Evolutionary conservation across 768 basidiomycete species (phyloP).

Genomic region (Pilatotrama ljubarskyi): DNA sequence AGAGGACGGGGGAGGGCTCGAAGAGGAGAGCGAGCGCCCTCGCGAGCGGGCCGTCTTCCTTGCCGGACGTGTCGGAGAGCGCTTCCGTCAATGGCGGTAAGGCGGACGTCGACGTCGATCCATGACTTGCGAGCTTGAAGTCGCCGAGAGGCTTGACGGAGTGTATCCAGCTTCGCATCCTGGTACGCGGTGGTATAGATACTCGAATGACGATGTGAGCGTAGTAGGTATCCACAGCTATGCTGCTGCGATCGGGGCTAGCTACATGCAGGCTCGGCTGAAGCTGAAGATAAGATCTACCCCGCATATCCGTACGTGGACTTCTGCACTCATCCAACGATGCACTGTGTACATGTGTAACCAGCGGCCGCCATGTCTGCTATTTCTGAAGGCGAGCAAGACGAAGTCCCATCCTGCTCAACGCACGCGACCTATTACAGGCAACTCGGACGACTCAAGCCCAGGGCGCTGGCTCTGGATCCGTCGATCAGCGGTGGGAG

Average conservation of each 20-base stretch:
- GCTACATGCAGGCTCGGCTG: no score
- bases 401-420: no score
- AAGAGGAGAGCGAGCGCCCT: slow-evolving; percentile 49
- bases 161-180: slow-evolving; percentile 21
- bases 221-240: no score
- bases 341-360: no score
- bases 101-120: not conserved
- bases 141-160: slow-evolving; percentile 19
- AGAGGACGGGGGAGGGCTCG: slow-evolving; percentile 66
- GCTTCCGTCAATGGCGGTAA: slow-evolving; percentile 24
- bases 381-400: no score
- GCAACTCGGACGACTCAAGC: not conserved
- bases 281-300: no score
- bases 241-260: no score
- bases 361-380: no score
- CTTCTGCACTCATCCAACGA: no score
- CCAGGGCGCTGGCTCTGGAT: not conserved
- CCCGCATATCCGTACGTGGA: no score
- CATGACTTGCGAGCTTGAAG: not conserved
- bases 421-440: no score
- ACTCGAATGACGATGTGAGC: not conserved
- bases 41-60: slow-evolving; percentile 31
- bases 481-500: not conserved
- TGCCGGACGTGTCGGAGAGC: slow-evolving; percentile 15
- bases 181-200: not conserved